Base-by-base conservation (phyloP, 2,329 filamentous ascomycete species). In the Cryoendolithus antarcticus region DNA sequence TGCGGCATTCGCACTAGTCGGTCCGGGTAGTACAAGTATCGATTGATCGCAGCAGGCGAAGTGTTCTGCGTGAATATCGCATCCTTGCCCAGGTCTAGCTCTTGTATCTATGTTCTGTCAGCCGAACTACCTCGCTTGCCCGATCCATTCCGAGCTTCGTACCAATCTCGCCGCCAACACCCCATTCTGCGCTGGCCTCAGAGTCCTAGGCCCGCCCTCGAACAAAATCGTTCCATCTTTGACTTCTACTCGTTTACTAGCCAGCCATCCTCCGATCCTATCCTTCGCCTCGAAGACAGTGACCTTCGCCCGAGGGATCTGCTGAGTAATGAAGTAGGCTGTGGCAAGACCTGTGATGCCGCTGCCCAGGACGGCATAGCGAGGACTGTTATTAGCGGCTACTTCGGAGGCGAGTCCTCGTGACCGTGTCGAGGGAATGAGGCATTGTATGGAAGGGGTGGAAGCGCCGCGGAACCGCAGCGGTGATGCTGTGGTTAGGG, bases 1-100 rank as follows among this genome's bases (percentile, higher is more conserved):
- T 62, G 62, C 6, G 77, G 77, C 52, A 83, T 61, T 15, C 69
- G 67, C 38, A 86, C 80, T 24, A 91, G 72, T 53, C 79, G 83
- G 57, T 94, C 82, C 2, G 84, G 84, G 54, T 93, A 93, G 70
- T 91, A 95, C 43, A 96, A 67, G 60, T 80, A 95, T 45, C 86
- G 81, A 55, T 80, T 80, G 39, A 58, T 60, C 7, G 76, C 67
- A 38, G 70, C 68, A 38, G 71, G 62, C 4, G 71, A 67, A 24
- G 56, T 57, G 32, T 62, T 71, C 4, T 60, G 60, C 34, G 69
- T 77, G 51, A 64, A 64, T 37, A 77, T 58, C 27, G 85, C 56
- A 42, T 80, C 64, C 39, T 75, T 58, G 34, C 64, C 49, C 30
- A 86, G 55, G 13, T 66, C 67, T 29, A 85, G 61, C 29, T 74